These are phyloP conservation scores for Chytridium lagenaria DNA, from an alignment of 371 early-diverging fungal genomes.

Conservation along the genomic window DNA sequence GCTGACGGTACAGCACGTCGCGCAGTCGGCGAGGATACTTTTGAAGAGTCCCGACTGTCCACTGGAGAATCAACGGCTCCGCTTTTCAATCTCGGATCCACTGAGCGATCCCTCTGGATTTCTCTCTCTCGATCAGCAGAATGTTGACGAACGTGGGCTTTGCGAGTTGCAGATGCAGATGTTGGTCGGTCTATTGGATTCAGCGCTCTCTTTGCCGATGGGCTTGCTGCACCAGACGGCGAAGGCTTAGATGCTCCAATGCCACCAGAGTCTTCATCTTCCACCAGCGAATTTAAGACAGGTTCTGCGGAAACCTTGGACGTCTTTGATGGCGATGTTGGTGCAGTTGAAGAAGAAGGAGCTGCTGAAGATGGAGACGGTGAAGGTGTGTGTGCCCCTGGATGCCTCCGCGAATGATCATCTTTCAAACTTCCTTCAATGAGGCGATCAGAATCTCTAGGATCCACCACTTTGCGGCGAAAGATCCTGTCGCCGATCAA, in stretches of 20 bases:
- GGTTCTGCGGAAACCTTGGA: constrained; percentile 27
- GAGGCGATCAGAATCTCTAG: constrained; percentile 22
- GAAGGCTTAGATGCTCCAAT: not conserved
- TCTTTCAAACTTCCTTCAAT: constrained; percentile 26
- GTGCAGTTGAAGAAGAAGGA: no score
- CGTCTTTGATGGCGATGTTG: constrained; percentile 16
- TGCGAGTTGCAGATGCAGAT: not conserved
- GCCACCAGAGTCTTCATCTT: constrained; percentile 23
- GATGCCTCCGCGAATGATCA: not conserved
- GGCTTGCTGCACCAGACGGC: not conserved
- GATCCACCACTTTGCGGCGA: constrained; percentile 31
- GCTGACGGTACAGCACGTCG: not conserved
- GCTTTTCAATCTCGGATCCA: not conserved
- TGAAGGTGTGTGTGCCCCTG: not conserved
- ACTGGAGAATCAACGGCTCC: not conserved
- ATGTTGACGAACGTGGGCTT: not conserved
- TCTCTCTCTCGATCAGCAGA: constrained; percentile 10
- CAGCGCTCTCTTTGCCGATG: not conserved
- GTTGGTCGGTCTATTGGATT: not conserved
- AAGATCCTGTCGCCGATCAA: constrained; percentile 56
- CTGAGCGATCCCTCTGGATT: not conserved
- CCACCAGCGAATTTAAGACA: constrained; percentile 18
- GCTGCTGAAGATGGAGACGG: no score
- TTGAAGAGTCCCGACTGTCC: constrained; percentile 1
- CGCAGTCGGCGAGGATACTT: not conserved